phyloP scores from a whole-genome alignment of 2,329 filamentous ascomycete species.

The Paramyrothecium roridum region DNA sequence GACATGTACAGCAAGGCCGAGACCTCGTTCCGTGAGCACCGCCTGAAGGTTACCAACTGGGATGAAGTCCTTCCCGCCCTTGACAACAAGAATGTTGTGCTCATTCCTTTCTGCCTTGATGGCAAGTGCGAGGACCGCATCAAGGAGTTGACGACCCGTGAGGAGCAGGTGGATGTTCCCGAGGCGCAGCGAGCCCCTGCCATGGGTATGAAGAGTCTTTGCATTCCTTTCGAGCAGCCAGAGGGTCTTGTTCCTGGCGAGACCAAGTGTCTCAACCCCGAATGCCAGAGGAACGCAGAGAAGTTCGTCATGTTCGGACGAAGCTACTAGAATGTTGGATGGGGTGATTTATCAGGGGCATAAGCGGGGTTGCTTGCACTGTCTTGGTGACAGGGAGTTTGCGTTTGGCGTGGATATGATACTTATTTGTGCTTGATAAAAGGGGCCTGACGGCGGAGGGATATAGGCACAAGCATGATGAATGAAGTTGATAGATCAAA shows the following conservation, averaged over 20 bases:
- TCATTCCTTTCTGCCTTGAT: constrained; percentile 86
- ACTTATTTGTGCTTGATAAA: constrained; percentile 22
- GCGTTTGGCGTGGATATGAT: constrained; percentile 22
- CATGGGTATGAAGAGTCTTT: constrained; percentile 69
- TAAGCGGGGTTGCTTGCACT: background rate
- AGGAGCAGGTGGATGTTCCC: constrained; percentile 51
- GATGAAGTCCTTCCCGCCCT: constrained; percentile 86
- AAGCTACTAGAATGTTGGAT: constrained; percentile 49
- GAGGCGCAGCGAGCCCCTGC: constrained; percentile 52
- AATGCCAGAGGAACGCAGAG: constrained; percentile 73
- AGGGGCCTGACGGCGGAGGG: background rate
- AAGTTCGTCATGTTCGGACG: constrained; percentile 92
- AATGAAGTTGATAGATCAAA: background rate
- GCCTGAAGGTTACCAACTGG: constrained; percentile 81
- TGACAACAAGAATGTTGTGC: constrained; percentile 86
- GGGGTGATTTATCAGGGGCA: background rate
- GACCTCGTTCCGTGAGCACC: constrained; percentile 73
- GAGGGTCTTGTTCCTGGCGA: constrained; percentile 73
- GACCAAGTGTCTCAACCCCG: constrained; percentile 89
- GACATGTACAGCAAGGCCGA: constrained; percentile 80
- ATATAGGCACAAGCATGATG: background rate
- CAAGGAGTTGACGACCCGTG: constrained; percentile 85
- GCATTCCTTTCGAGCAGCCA: constrained; percentile 80
- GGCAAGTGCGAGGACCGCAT: constrained; percentile 86
- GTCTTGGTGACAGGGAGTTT: constrained; percentile 21